Evolutionary conservation across 1,139 yeast species (phyloP), one percentile per base, ranked within the genome.

Genomic region (Suhomyces chickasaworum): DNA sequence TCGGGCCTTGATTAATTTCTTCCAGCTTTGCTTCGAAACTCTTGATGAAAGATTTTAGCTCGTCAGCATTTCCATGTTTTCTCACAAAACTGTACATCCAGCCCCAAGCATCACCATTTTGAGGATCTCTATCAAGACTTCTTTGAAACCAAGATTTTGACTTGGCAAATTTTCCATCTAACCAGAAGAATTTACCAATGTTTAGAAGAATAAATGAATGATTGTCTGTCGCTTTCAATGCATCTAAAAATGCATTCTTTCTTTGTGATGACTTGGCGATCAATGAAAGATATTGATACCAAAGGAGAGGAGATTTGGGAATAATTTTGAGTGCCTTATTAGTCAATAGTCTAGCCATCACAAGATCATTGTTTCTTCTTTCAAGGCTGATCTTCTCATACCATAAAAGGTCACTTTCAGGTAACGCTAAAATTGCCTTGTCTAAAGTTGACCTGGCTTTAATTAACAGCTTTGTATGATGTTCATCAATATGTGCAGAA

Each of bases 71-170:
- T 0, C 73, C 73, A 42, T 61, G 55, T 22, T 57, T 62, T 7
- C 46, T 41, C 29, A 53, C 46, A 47, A 64, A 82, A 36, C 76
- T 73, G 58, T 78, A 80, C 42, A 76, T 64, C 87, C 91, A 86
- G 0, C 81, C 80, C 89, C 96, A 90, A 4, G 76, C 65, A 62
- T 91, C 98, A 3, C 96, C 98, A 59, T 74, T 77, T 13, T 65
- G 68, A 1, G 69, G 63, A 49, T 84, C 83, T 31, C 70, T 71
- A 10, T 38, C 47, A 16, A 83, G 60, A 3, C 95, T 86, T 43
- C 90, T 75, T 39, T 85, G 85, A 53, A 90, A 80, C 93, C 97
- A 91, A 13, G 83, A 75, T 47, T 73, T 71, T 0, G 96, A 90
- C 54, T 84, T 84, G 2, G 77, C 65, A 34, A 73, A 65, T 54